These are phyloP conservation scores for Fusarium abutilonis DNA, from an alignment of 2,329 filamentous ascomycete species.

Conservation along the genomic window DNA sequence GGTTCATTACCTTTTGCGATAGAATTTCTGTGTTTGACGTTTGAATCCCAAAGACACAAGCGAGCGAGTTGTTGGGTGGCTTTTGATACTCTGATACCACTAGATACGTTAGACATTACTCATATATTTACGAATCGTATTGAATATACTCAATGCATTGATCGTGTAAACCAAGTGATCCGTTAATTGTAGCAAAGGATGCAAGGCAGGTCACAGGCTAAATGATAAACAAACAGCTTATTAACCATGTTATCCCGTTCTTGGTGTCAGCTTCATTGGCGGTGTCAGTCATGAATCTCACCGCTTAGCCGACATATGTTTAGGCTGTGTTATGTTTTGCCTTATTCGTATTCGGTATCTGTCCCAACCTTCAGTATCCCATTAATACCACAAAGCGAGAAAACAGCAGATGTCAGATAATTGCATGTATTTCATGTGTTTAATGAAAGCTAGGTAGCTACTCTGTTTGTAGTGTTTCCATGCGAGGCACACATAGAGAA, in stretches of 20 bases:
- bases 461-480: not conserved
- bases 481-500: not conserved
- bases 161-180: not conserved
- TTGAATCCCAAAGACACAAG: not conserved
- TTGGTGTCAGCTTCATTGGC: not conserved
- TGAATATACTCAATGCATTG: not conserved
- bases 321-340: not conserved
- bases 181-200: not conserved
- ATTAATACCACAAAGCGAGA: not conserved
- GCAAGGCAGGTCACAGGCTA: no score
- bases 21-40: slow-evolving; percentile 8
- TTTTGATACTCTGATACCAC: slow-evolving; percentile 38
- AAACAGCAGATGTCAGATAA: slow-evolving; percentile 2
- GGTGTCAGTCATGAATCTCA: slow-evolving; percentile 12
- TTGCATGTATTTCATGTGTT: slow-evolving; percentile 1
- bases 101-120: slow-evolving; percentile 14
- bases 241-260: not conserved
- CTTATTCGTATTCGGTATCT: slow-evolving; percentile 15
- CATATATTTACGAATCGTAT: slow-evolving; percentile 2
- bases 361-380: not conserved
- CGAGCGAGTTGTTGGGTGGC: slow-evolving; percentile 3
- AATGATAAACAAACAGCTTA: no score
- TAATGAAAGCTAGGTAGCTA: not conserved
- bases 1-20: slow-evolving; percentile 5
- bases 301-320: not conserved